Evolutionary conservation across 371 early-diverging fungal genomes (phyloP).

Genomic region (Phascolomyces articulosus): DNA sequence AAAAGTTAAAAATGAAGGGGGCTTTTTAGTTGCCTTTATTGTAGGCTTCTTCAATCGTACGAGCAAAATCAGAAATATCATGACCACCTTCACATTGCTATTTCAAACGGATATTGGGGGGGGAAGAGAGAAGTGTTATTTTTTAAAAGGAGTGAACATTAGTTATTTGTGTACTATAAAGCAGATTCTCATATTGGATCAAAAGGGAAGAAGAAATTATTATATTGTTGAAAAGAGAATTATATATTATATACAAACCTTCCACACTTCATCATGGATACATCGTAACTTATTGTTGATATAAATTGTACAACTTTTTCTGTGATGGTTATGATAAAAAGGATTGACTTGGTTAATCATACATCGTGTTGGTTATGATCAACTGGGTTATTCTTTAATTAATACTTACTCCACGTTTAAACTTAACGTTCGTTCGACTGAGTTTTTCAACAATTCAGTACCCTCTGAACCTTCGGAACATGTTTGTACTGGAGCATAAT

Average conservation of each 20-base stretch:
- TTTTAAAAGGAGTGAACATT: neutral
- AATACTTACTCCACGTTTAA: conserved; percentile 37
- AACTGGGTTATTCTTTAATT: neutral
- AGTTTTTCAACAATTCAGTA: conserved; percentile 12
- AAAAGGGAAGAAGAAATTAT: too few species aligned
- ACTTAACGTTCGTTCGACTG: conserved; percentile 20
- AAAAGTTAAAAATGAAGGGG: too few species aligned
- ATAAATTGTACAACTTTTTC: conserved; percentile 56
- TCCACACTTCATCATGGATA: conserved; percentile 54
- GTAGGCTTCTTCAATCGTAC: conserved; percentile 23
- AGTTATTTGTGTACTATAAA: too few species aligned
- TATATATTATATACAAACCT: conserved; percentile 11
- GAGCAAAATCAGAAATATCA: conserved; percentile 18
- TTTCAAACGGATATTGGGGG: neutral
- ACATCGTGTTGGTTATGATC: too few species aligned
- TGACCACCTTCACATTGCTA: conserved; percentile 21
- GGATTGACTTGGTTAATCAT: too few species aligned
- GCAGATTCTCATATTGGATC: too few species aligned
- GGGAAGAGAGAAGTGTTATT: neutral
- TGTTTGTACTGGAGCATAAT: conserved; percentile 15
- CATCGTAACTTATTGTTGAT: conserved; percentile 50
- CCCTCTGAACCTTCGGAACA: conserved; percentile 16
- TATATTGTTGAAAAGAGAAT: neutral
- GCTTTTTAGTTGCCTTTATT: neutral
- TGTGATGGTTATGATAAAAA: conserved; percentile 12